Percentiles rank a stretch among this genome's conserved stretches.
Evolutionary conservation across 306 rosid genomes (phyloP).

Genomic region (Glycine latifolia): DNA sequence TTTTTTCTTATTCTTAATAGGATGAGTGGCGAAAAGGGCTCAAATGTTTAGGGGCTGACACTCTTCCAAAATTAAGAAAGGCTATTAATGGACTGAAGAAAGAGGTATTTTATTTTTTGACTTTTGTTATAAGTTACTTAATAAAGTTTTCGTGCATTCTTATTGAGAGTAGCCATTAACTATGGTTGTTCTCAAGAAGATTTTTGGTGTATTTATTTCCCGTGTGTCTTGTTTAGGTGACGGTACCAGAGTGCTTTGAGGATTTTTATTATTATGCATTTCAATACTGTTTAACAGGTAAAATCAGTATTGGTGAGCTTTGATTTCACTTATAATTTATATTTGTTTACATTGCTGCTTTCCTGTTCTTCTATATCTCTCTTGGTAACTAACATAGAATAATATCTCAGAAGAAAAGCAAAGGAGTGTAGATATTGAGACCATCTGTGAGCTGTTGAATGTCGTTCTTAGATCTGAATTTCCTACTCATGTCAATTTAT

Average conservation of each 20-base stretch:
- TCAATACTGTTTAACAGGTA: slow-evolving; percentile 71
- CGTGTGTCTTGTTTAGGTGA: slow-evolving; percentile 55
- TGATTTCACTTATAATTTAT: slow-evolving; percentile 31
- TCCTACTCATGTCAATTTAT: slow-evolving; percentile 56
- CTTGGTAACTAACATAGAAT: slow-evolving; percentile 32
- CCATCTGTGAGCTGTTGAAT: slow-evolving; percentile 62
- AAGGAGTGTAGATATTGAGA: slow-evolving; percentile 71
- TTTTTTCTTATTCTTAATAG: slow-evolving; percentile 47
- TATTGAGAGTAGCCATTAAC: slow-evolving; percentile 33
- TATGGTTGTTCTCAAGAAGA: slow-evolving; percentile 28
- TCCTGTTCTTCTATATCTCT: slow-evolving; percentile 32
- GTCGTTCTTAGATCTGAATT: slow-evolving; percentile 62
- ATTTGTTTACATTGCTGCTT: slow-evolving; percentile 29
- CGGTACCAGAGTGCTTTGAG: slow-evolving; percentile 51
- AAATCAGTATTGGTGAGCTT: slow-evolving; percentile 31
- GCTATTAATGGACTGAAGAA: slow-evolving; percentile 57
- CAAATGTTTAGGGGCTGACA: slow-evolving; percentile 59
- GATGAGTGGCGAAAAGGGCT: slow-evolving; percentile 83
- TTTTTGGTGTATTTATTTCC: slow-evolving; percentile 39
- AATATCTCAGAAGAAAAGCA: slow-evolving; percentile 70
- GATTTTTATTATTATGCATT: slow-evolving; percentile 71
- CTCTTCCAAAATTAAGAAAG: slow-evolving; percentile 56
- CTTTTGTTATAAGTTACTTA: slow-evolving; percentile 16
- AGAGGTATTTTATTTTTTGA: slow-evolving; percentile 55
- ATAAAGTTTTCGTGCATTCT: slow-evolving; percentile 26